Conservation (phyloP, 257 asterid species). For the Solanum etuberosum region DNA sequence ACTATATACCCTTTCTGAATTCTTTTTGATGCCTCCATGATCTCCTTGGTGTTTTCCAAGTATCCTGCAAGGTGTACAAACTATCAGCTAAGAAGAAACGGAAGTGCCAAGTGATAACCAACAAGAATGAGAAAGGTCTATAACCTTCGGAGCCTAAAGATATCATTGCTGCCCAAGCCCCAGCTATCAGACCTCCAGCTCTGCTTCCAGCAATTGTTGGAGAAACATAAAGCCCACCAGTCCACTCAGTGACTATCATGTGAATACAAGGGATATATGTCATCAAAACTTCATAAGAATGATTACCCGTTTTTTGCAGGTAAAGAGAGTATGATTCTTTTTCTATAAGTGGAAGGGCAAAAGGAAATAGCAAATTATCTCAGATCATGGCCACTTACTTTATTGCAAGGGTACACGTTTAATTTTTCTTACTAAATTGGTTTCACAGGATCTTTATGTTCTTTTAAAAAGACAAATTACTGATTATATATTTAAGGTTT, state of each 20-base stretch:
- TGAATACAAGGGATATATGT: background rate
- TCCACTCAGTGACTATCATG: conserved; percentile 87
- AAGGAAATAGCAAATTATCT: background rate
- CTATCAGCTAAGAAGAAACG: conserved; percentile 5
- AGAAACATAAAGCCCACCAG: conserved; percentile 93
- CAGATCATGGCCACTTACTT: background rate
- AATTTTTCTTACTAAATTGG: background rate
- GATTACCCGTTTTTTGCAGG: background rate
- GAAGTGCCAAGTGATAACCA: background rate
- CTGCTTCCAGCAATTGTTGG: conserved; percentile 98
- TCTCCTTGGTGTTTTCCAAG: conserved; percentile 70
- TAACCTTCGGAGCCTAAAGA: conserved; percentile 90
- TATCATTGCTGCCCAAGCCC: conserved; percentile 99
- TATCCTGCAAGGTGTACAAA: conserved; percentile 40
- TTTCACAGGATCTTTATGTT: background rate
- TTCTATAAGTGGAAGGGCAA: background rate
- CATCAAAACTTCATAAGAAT: background rate
- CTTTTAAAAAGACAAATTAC: background rate
- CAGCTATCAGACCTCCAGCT: conserved; percentile 92
- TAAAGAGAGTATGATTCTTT: background rate
- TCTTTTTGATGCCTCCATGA: conserved; percentile 92
- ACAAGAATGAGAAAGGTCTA: background rate
- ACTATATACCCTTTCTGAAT: conserved; percentile 69
- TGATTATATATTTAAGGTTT: background rate
- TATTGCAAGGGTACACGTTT: background rate